Evolutionary conservation across 202 grass and related monocot species (phyloP), one percentile per base, ranked within the genome.

Genomic region (Brachypodium distachyon): DNA sequence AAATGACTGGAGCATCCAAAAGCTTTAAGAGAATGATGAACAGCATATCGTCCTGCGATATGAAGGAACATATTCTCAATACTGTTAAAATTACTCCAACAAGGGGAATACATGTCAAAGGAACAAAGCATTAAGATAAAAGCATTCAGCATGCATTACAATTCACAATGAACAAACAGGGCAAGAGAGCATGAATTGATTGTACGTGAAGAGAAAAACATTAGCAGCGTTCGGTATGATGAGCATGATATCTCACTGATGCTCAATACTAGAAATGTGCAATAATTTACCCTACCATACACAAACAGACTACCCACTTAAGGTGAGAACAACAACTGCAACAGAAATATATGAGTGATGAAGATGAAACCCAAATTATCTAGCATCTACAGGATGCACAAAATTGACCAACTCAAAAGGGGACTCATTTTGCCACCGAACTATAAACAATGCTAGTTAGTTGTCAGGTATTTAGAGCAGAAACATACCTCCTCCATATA

Each of bases 401-500:
- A 87, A 78, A 73, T 14, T 33, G 38, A 77, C 67, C 17, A 40
- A 54, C 37, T 71, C 23, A 27, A 67, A 69, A 39, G 27, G 14
- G 12, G 69, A 43, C 22, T 25, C 14, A 3, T 44, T 32, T 69
- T 71, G 10, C 39, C 72, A 39, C 17, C 39, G 26, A 70, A 81
- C 50, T 17, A 76, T 28, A 11, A 36, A 76, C 4, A 63, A 31
- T 6, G 8, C 54, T 44, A 21, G 14, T 55, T 26, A 71, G 46
- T 6, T 39, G 58, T 57, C 22, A 8, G 5, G 66, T 26, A 65
- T 83, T 80, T 32, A 12, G 52, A 54, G 77, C 40, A 70, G 34
- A 66, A 63, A 59, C 25, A 51, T 90, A 94, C 95, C 95, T 98
- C 95, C 68, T 92, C 95, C 74, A 98, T 82, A 83, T 77, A 94